phyloP scores from a whole-genome alignment of 441 rosid genomes.

The Lepidium campestre region DNA sequence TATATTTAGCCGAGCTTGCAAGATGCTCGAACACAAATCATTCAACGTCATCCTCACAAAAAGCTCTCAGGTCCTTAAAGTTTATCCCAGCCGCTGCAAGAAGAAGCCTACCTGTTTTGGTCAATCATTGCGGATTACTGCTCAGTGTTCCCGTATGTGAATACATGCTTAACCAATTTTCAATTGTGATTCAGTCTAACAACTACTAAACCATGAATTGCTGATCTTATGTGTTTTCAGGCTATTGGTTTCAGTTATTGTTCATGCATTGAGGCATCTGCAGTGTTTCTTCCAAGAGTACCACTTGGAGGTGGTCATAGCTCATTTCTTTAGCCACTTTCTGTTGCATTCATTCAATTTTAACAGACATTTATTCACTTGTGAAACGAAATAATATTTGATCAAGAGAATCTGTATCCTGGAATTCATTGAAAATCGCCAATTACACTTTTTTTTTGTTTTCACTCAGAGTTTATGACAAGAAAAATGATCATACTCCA shows the following conservation, averaged over 20 bases:
- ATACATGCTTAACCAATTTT: background rate
- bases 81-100: constrained; percentile 70
- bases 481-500: constrained; percentile 30
- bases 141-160: constrained; percentile 72
- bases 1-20: constrained; percentile 64
- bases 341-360: background rate
- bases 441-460: constrained; percentile 13
- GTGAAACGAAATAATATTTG: constrained; percentile 14
- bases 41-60: constrained; percentile 43
- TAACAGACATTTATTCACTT: background rate
- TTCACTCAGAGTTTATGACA: constrained; percentile 3
- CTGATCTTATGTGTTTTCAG: constrained; percentile 32
- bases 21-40: constrained; percentile 16
- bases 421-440: constrained; percentile 5
- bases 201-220: background rate
- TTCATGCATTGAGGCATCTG: constrained; percentile 48
- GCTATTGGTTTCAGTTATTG: constrained; percentile 66
- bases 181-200: background rate
- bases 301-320: constrained; percentile 85
- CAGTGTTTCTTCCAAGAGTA: constrained; percentile 68
- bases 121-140: constrained; percentile 43
- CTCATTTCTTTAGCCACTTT: constrained; percentile 48
- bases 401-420: constrained; percentile 19
- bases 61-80: constrained; percentile 49
- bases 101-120: constrained; percentile 75